Evolutionary conservation across 441 rosid species (phyloP).

Genomic region (Populus trichocarpa): DNA sequence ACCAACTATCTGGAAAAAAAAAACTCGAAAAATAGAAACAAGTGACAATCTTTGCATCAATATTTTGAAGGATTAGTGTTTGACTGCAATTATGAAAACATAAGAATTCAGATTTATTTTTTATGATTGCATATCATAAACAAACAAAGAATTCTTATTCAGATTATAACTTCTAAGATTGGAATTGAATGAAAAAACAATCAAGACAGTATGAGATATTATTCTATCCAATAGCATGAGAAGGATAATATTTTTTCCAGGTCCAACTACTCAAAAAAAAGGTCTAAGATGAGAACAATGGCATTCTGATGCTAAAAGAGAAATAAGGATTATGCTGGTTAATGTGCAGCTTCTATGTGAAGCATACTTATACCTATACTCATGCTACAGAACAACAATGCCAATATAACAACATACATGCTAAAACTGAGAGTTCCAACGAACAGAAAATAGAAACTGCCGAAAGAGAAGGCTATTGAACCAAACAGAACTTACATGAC

Average conservation of each 20-base stretch:
- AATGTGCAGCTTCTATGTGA: background rate
- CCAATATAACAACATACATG: background rate
- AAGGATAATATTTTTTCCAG: background rate
- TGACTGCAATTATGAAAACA: background rate
- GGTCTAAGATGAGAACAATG: background rate
- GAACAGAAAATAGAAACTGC: background rate
- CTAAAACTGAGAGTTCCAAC: background rate
- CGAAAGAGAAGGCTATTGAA: background rate
- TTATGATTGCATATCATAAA: background rate
- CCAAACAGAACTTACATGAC: slow-evolving; percentile 73
- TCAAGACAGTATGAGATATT: background rate
- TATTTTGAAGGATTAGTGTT: background rate
- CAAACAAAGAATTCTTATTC: background rate
- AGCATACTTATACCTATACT: background rate
- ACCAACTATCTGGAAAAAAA: slow-evolving; percentile 27
- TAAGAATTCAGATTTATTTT: background rate
- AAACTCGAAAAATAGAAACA: background rate
- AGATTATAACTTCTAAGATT: background rate
- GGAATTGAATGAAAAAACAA: background rate
- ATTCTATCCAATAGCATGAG: background rate
- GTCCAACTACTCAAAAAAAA: background rate
- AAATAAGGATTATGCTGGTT: background rate
- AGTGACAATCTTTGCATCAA: background rate
- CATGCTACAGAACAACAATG: background rate
- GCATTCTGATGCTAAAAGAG: background rate